These are phyloP conservation scores for Rhizomucor miehei DNA, from an alignment of 371 early-diverging fungal species.

Conservation along the genomic window DNA sequence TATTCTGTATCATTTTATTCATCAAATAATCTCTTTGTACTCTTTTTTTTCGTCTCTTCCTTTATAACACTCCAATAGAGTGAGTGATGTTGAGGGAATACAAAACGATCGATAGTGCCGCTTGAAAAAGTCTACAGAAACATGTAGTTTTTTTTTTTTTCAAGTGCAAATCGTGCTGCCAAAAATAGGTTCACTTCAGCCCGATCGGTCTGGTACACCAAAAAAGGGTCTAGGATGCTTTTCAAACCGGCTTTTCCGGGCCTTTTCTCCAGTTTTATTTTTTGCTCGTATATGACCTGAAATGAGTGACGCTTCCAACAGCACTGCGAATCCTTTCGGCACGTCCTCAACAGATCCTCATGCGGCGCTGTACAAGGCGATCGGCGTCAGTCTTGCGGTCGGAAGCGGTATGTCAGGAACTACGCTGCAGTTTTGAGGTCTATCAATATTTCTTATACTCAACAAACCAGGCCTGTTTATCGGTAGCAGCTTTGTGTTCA, in stretches of 20 bases:
- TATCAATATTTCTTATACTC: not conserved
- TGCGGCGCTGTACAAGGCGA: slow-evolving; percentile 67
- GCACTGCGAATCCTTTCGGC: slow-evolving; percentile 30
- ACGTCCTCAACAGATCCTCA: slow-evolving; percentile 25
- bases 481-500: slow-evolving; percentile 89
- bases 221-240: not conserved
- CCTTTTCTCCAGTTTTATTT: slow-evolving; percentile 1
- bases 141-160: too few species aligned
- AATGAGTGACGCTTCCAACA: slow-evolving; percentile 20
- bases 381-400: slow-evolving; percentile 85
- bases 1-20: too few species aligned
- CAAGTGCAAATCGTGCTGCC: too few species aligned
- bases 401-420: slow-evolving; percentile 46
- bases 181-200: too few species aligned
- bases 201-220: not conserved
- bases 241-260: not conserved
- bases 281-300: not conserved
- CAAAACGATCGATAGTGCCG: too few species aligned
- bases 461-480: slow-evolving; percentile 74
- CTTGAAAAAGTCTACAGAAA: too few species aligned
- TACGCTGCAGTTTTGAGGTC: not conserved
- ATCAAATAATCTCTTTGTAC: too few species aligned
- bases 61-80: too few species aligned
- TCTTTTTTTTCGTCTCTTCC: too few species aligned
- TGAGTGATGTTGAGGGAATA: too few species aligned